These are phyloP conservation scores for Aspergillus piperis DNA, from an alignment of 2,329 filamentous ascomycete genomes.

Conservation along the genomic window DNA sequence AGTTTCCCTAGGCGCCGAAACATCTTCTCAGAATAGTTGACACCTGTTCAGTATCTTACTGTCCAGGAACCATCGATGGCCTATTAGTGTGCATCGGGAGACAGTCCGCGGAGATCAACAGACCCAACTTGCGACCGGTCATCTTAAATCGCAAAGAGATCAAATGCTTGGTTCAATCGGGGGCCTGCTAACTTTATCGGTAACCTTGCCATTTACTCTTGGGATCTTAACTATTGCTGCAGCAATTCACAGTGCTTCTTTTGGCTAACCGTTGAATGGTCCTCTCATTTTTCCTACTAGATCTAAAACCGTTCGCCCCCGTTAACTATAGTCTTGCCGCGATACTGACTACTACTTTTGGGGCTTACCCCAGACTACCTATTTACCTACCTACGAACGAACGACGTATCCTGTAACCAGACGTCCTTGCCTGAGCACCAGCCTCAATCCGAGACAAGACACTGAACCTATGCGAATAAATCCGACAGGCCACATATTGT, in stretches of 20 bases:
- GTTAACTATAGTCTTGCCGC: not conserved
- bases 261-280: not conserved
- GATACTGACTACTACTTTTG: not conserved
- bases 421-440: not conserved
- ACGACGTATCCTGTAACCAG: not conserved
- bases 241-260: not conserved
- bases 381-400: not conserved
- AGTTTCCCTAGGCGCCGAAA: not conserved
- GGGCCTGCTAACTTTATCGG: not conserved
- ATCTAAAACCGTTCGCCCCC: not conserved
- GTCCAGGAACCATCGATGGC: not conserved
- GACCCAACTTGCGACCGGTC: not conserved
- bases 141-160: not conserved
- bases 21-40: not conserved
- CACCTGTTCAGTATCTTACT: conserved; percentile 1
- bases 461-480: not conserved
- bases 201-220: not conserved
- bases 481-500: not conserved
- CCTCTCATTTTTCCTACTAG: not conserved
- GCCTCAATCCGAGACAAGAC: not conserved
- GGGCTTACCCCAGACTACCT: not conserved
- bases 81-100: not conserved
- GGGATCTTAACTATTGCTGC: not conserved
- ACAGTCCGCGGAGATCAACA: not conserved
- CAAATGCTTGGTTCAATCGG: not conserved